Evolutionary conservation across 2,329 filamentous ascomycete genomes (phyloP), one percentile per base, ranked within the genome.

Genomic region (Ophioceras dolichostomum): DNA sequence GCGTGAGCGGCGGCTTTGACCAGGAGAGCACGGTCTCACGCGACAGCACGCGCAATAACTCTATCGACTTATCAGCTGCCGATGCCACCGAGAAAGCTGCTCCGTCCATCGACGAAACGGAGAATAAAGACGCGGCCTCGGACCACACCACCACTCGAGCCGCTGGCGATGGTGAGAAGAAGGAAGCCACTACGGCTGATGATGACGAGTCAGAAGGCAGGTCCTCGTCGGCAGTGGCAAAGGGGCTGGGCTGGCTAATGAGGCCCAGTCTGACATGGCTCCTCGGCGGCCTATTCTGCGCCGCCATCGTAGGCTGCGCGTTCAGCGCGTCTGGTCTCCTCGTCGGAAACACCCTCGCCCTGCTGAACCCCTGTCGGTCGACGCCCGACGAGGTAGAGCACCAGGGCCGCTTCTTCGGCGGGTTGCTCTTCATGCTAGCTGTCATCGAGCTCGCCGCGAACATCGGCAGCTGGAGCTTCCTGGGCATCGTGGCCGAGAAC

Each of bases 371-470:
- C 1, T 78, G 72, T 52, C 61, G 68, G 28, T 55, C 59, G 10
- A 54, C 59, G 1, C 51, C 61, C 2, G 54, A 57, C 4, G 60
- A 57, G 10, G 74, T 78, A 32, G 57, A 61, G 4, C 62, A 58
- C 10, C 50, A 55, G 19, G 73, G 72, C 6, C 54, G 62, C 26
- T 65, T 79, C 44, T 75, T 68, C 27, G 68, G 69, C 1, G 59
- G 73, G 4, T 61, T 79, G 50, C 71, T 76, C 53, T 77, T 79
- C 48, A 64, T 76, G 45, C 60, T 79, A 4, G 74, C 70, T 2
- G 61, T 69, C 26, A 61, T 76, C 17, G 73, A 76, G 42, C 68
- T 79, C 47, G 61, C 75, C 18, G 73, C 72, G 37, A 76, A 77
- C 43, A 50, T 75, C 14, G 56, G 65, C 24, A 72, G 68, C 44